A percentile compares a stretch with the other conserved stretches of the same genome.
phyloP scores from a whole-genome alignment of 352 stramenopile species.

The Phytopythium delawarense region DNA sequence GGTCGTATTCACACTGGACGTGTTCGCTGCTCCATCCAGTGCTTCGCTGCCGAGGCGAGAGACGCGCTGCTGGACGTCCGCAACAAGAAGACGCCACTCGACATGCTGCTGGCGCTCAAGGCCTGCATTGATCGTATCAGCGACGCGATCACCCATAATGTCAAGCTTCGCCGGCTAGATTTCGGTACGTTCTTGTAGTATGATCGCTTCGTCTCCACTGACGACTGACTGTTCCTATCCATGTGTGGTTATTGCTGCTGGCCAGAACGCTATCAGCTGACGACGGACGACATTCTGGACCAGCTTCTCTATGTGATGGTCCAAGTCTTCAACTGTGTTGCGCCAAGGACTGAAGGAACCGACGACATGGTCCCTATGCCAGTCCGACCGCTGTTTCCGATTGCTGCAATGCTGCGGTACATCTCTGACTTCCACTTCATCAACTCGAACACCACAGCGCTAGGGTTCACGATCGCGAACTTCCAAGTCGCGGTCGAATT shows the following conservation, averaged over 20 bases:
- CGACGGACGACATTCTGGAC: conserved; percentile 80
- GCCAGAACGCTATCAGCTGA: conserved; percentile 51
- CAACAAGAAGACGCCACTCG: conserved; percentile 56
- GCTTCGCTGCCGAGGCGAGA: conserved; percentile 33
- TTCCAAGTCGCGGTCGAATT: conserved; percentile 79
- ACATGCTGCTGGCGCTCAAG: conserved; percentile 76
- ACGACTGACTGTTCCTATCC: neutral
- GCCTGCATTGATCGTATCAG: conserved; percentile 56
- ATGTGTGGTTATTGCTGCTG: neutral
- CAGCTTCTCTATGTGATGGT: conserved; percentile 68
- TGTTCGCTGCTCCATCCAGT: conserved; percentile 16
- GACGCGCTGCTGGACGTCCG: conserved; percentile 31
- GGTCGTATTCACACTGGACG: too few relatives aligned
- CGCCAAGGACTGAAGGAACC: neutral
- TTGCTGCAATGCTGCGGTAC: conserved; percentile 61
- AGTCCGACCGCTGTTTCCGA: conserved; percentile 27
- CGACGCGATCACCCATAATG: conserved; percentile 45
- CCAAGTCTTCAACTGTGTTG: conserved; percentile 35
- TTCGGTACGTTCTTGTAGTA: conserved; percentile 28
- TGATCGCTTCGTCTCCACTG: neutral
- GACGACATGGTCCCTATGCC: neutral
- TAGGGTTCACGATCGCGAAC: conserved; percentile 77
- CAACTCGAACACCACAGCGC: conserved; percentile 73
- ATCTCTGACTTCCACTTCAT: conserved; percentile 81
- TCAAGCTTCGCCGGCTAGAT: conserved; percentile 46